Base-by-base conservation (phyloP, 2,329 filamentous ascomycete genomes). In the Sphaerulina vaccinii region DNA sequence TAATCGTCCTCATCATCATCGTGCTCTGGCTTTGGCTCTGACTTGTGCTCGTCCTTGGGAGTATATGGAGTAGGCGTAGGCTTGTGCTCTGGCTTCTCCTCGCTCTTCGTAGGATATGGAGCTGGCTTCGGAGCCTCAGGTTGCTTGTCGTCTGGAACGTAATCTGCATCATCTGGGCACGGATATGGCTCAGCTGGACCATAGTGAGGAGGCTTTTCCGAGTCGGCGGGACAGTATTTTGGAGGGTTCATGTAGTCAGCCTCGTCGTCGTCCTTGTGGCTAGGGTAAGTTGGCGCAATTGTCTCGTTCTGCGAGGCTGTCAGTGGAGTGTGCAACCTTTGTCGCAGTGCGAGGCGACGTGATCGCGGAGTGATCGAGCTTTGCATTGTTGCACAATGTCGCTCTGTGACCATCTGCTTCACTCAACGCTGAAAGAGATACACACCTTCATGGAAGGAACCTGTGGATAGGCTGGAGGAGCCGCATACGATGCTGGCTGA, bases 171-270 rank as follows among this genome's bases (percentile, higher is more conserved):
- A 35, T 35, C 32, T 35, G 32, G 32, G 32, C 32, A 6, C 19
- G 29, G 29, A 11, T 39, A 47, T 38, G 44, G 44, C 44, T 47
- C 44, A 5, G n/a, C 44, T 27, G 44, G 44, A 22, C 44, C 44
- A 24, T 47, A 47, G 44, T 47, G 44, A 6, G 29, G 29, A 24
- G 44, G 44, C 44, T 47, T 37, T 33, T 47, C 44, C n/a, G 3
- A 2, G 24, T 37, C 33, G 11, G 15, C 44, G 27, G 44, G 44
- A 33, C 44, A 47, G 21, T 47, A 47, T 6, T 37, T 24, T 27
- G 44, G 44, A 18, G 44, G 44, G 11, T 47, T 47, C 32, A 33
- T 47, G 44, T 47, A 47, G 33, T 47, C 44, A 7, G 27, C 44
- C 37, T 39, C 37, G 44, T 47, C 29, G 32, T 47, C 44, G 4